Evolutionary conservation across 2,329 filamentous ascomycete genomes (phyloP).

Genomic region (Arthrinium puccinioides): DNA sequence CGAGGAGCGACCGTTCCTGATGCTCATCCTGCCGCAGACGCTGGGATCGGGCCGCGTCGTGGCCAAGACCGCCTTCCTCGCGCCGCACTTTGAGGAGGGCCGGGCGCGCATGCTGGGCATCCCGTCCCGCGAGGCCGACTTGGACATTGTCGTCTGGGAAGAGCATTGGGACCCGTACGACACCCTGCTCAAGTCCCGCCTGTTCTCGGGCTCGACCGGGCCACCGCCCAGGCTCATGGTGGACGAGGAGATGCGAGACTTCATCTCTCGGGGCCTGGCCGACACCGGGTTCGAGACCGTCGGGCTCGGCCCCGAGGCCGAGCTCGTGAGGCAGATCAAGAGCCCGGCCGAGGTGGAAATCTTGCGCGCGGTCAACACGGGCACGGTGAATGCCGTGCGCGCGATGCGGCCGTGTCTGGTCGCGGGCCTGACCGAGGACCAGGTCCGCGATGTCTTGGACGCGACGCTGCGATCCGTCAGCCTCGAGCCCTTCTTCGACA

Average conservation of each 20-base stretch:
- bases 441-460: constrained; percentile 49
- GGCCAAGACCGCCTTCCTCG: constrained; percentile 51
- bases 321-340: constrained; percentile 53
- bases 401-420: constrained; percentile 50
- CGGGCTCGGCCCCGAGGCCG: constrained; percentile 45
- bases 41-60: constrained; percentile 29
- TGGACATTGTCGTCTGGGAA: constrained; percentile 53
- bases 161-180: constrained; percentile 59
- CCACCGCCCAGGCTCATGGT: constrained; percentile 43
- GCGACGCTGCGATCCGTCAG: constrained; percentile 45
- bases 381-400: constrained; percentile 52
- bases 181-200: constrained; percentile 38
- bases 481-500: constrained; percentile 54
- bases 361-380: constrained; percentile 55
- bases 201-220: constrained; percentile 21
- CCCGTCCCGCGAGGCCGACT: constrained; percentile 38
- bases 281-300: constrained; percentile 47
- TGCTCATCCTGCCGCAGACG: constrained; percentile 47
- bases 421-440: constrained; percentile 47
- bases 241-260: constrained; percentile 59
- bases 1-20: constrained; percentile 56
- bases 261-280: constrained; percentile 49
- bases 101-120: constrained; percentile 52
- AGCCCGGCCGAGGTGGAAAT: constrained; percentile 47
- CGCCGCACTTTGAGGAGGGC: constrained; percentile 53